Evolutionary conservation across 768 basidiomycete genomes (phyloP).

Genomic region (Lentinula sp.): DNA sequence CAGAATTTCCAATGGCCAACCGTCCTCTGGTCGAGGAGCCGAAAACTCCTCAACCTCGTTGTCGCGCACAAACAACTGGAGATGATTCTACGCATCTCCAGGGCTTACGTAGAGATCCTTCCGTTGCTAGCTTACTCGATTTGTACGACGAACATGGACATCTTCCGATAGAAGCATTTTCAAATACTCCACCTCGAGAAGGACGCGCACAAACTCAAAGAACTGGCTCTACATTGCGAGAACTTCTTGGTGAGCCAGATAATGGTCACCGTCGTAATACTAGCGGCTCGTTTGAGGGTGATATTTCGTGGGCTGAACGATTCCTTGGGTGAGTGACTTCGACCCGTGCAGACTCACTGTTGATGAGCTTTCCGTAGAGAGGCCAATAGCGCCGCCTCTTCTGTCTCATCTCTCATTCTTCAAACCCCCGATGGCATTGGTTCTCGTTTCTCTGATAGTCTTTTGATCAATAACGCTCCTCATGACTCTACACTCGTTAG

Average conservation of each 20-base stretch:
- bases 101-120: slow-evolving; percentile 67
- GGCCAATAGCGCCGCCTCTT: slow-evolving; percentile 33
- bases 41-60: slow-evolving; percentile 17
- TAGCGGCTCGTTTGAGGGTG: slow-evolving; percentile 48
- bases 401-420: slow-evolving; percentile 43
- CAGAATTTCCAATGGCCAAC: slow-evolving; percentile 63
- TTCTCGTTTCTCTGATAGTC: slow-evolving; percentile 28
- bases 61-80: slow-evolving; percentile 20
- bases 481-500: slow-evolving; percentile 36
- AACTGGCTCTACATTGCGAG: slow-evolving; percentile 67
- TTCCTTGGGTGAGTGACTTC: slow-evolving; percentile 51
- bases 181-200: slow-evolving; percentile 44
- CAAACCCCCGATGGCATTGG: slow-evolving; percentile 45
- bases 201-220: slow-evolving; percentile 51
- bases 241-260: slow-evolving; percentile 57
- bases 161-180: slow-evolving; percentile 56
- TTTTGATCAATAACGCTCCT: slow-evolving; percentile 19
- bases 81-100: slow-evolving; percentile 45
- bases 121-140: slow-evolving; percentile 66
- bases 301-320: slow-evolving; percentile 82
- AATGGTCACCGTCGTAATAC: slow-evolving; percentile 14
- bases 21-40: slow-evolving; percentile 24
- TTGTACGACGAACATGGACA: slow-evolving; percentile 72
- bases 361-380: slow-evolving; percentile 26
- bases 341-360: neutral